Percentiles rank a stretch among this genome's conserved stretches.
Conservation (phyloP, 176 grass and related monocot species). For the Oryza officinalis region DNA sequence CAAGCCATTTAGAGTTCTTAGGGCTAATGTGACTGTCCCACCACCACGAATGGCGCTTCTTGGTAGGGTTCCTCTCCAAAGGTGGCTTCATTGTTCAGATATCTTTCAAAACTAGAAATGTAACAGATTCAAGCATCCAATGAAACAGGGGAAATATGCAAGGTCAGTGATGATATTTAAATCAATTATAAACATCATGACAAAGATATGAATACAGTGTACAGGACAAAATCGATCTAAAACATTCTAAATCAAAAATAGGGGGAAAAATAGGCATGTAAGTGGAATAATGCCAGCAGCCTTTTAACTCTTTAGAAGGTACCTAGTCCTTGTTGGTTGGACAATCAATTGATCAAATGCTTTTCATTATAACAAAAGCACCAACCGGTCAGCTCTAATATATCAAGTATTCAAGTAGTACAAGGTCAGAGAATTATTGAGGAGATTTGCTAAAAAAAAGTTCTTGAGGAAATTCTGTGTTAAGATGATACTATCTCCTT, state of each 20-base stretch:
- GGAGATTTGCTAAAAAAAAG: neutral
- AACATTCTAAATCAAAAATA: neutral
- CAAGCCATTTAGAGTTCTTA: conserved; percentile 87
- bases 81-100: conserved; percentile 51
- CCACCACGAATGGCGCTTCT: conserved; percentile 80
- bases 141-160: neutral
- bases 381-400: neutral
- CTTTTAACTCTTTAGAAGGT: neutral
- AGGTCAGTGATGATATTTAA: neutral
- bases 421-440: neutral
- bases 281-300: neutral
- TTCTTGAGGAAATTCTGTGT: neutral
- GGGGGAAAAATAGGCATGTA: neutral
- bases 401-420: neutral
- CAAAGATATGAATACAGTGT: neutral
- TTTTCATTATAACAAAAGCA: neutral
- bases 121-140: neutral
- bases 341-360: neutral
- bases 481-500: neutral
- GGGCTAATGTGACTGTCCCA: conserved; percentile 77
- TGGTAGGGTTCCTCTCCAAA: conserved; percentile 57
- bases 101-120: neutral
- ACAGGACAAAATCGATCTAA: neutral
- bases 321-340: conserved; percentile 9
- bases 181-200: neutral